Conservation (phyloP, 192 early-diverging fungal genomes). For the Backusella circina region DNA sequence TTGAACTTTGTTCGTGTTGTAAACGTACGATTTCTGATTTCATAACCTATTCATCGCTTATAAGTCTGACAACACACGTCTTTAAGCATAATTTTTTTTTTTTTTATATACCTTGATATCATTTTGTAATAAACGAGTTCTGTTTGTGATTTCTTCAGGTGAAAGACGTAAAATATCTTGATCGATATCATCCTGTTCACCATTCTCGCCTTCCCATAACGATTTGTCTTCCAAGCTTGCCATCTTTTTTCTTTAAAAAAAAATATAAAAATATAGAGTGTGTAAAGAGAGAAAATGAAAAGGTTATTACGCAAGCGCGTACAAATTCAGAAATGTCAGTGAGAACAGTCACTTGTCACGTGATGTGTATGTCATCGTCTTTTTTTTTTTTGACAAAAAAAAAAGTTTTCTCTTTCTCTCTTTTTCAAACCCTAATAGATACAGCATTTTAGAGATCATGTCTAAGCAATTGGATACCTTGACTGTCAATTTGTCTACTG, state of each 20-base stretch:
- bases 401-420: background rate
- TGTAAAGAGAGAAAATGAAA: background rate
- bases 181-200: constrained; percentile 70
- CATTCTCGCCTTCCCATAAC: constrained; percentile 51
- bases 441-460: constrained; percentile 14
- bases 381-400: constrained; percentile 1
- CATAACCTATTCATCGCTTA: constrained; percentile 59
- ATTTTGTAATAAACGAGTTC: constrained; percentile 91
- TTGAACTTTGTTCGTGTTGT: constrained; percentile 80
- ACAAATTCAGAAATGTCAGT: background rate
- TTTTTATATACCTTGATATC: constrained; percentile 88
- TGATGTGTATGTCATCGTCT: constrained; percentile 3
- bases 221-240: constrained; percentile 72
- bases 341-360: background rate
- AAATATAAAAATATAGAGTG: background rate
- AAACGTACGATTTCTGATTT: constrained; percentile 89
- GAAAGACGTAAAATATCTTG: constrained; percentile 84
- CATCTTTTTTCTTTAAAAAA: constrained; percentile 46
- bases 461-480: constrained; percentile 21
- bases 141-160: constrained; percentile 90
- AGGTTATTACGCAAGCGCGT: background rate
- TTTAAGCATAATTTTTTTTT: background rate
- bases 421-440: background rate
- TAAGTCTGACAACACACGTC: background rate
- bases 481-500: constrained; percentile 23